Evolutionary conservation across 208 protist species (phyloP).

Genomic region (Leptomonas pyrrhocoris): DNA sequence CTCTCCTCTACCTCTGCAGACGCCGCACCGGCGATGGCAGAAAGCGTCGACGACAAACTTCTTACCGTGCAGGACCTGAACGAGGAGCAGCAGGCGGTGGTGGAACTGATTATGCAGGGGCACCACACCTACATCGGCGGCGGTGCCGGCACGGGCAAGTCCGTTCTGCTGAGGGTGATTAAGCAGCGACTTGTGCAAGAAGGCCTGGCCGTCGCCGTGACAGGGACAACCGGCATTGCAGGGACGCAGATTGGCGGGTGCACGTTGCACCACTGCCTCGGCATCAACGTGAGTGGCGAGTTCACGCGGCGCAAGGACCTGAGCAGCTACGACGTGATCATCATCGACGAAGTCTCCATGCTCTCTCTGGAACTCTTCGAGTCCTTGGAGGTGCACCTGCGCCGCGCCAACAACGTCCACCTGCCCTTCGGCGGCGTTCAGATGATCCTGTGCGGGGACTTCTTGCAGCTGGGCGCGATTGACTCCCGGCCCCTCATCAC

Average conservation of each 20-base stretch:
- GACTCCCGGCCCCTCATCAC: constrained; percentile 60
- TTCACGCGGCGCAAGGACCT: constrained; percentile 75
- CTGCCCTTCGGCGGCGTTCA: constrained; percentile 92
- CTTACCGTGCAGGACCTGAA: constrained; percentile 74
- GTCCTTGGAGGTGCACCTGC: constrained; percentile 73
- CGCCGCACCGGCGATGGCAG: background rate
- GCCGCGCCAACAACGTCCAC: constrained; percentile 74
- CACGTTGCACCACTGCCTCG: constrained; percentile 90
- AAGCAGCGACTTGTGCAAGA: constrained; percentile 61
- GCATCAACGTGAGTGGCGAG: constrained; percentile 78
- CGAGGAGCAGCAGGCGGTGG: constrained; percentile 77
- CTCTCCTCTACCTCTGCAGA: background rate
- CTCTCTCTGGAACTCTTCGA: constrained; percentile 84
- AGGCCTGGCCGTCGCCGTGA: constrained; percentile 77
- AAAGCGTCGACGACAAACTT: constrained; percentile 43
- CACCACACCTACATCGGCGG: constrained; percentile 91
- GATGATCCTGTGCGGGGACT: constrained; percentile 93
- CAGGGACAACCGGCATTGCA: constrained; percentile 87
- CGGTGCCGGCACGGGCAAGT: constrained; percentile 89
- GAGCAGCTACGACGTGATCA: constrained; percentile 83
- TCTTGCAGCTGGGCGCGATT: constrained; percentile 90
- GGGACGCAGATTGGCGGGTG: constrained; percentile 75
- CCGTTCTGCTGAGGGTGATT: constrained; percentile 83
- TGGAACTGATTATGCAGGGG: constrained; percentile 72
- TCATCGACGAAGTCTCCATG: constrained; percentile 95